A percentile compares a stretch with the other conserved stretches of the same genome.
phyloP scores from a whole-genome alignment of 768 basidiomycete genomes.

The Kwoniella sp. region DNA sequence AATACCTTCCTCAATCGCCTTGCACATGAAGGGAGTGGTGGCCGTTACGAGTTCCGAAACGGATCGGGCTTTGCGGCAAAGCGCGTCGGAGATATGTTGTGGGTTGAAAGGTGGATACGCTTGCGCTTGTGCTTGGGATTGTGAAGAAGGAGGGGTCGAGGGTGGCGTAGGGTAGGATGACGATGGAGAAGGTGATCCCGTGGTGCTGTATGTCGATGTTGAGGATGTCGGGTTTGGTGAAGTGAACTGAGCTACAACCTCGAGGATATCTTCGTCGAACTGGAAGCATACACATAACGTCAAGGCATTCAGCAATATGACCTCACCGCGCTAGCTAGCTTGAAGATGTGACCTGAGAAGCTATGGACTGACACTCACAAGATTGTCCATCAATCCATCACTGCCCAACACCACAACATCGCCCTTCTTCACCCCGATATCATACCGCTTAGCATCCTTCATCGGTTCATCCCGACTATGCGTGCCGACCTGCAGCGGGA shows the following conservation, averaged over 20 bases:
- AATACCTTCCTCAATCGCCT: slow-evolving; percentile 73
- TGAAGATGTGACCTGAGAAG: no score
- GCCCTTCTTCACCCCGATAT: slow-evolving; percentile 56
- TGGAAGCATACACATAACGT: slow-evolving; percentile 12
- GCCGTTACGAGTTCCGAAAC: slow-evolving; percentile 44
- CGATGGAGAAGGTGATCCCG: slow-evolving; percentile 5
- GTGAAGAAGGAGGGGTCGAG: neutral
- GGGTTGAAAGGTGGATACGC: slow-evolving; percentile 44
- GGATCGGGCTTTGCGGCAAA: slow-evolving; percentile 47
- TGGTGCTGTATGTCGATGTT: neutral
- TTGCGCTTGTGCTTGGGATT: neutral
- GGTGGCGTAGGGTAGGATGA: slow-evolving; percentile 20
- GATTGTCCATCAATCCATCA: slow-evolving; percentile 56
- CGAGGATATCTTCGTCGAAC: slow-evolving; percentile 56
- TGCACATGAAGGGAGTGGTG: slow-evolving; percentile 74
- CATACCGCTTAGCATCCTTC: slow-evolving; percentile 67
- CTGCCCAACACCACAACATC: slow-evolving; percentile 56
- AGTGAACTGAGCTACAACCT: slow-evolving; percentile 51
- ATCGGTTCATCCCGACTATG: slow-evolving; percentile 65
- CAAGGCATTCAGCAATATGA: neutral
- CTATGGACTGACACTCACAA: slow-evolving; percentile 47
- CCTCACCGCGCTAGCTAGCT: no score
- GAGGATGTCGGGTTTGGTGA: slow-evolving; percentile 28
- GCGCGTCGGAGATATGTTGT: slow-evolving; percentile 53
- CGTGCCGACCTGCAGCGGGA: slow-evolving; percentile 52